Base-by-base conservation (phyloP, 176 grass and related monocot species). In the Oryza glaberrima region DNA sequence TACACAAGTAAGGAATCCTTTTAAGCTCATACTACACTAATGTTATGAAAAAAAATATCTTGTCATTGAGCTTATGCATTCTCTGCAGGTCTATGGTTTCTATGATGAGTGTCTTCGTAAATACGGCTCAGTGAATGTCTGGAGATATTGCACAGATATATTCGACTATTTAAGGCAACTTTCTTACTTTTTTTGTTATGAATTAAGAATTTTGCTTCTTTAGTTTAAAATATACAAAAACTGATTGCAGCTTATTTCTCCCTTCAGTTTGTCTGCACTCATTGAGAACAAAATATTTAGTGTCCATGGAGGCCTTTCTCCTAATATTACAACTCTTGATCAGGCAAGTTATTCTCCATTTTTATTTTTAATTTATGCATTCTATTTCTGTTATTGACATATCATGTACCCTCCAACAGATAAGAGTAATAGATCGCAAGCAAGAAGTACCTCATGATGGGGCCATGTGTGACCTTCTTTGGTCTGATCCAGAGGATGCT, bases 201-300 rank as follows among this genome's bases (percentile, higher is more conserved):
- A 63, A 54, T 87, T 3, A 67, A 38, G 36, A 38, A 38, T 30
- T 54, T 3, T 40, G 72, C 61, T 83, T 68, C 9, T 72, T 82
- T 20, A 23, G 32, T 72, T 86, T 70, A 61, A 79, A 63, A 20
- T 65, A 64, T 83, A 19, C 58, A 75, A 54, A 35, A 72, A 82
- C 72, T 89, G 19, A 74, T 86, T 11, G 5, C 35, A 48, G 4
- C 13, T 79, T 69, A 16, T 81, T 54, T 38, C 2, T 91, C 41
- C 82, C 89, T 88, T 73, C 89, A 99, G 97, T 88, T 89, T 99
- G 69, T 99, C 97, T 77, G 97, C 97, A 46, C 90, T 99, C 34
- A 99, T 99, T 16, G 97, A 99, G 84, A 99, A 96, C 88, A 99
- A 99, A 90, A 96, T 99, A 52, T 99, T 99, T 78, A 92, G 94